Base-by-base conservation (phyloP, 306 rosid species). In the Nissolia schottii region DNA sequence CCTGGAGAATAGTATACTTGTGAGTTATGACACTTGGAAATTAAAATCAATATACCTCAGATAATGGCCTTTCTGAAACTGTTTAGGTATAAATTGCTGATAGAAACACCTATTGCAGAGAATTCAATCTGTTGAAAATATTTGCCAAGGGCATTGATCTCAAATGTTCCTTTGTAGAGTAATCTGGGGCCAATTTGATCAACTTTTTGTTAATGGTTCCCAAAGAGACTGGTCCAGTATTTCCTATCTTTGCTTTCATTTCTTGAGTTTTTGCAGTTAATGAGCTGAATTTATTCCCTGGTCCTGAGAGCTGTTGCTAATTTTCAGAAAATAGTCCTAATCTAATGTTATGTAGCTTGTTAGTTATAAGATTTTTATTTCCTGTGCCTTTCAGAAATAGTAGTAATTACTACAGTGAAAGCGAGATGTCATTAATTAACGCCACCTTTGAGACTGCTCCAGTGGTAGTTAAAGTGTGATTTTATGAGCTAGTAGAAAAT, bases 401-500 rank as follows among this genome's bases (percentile, higher is more conserved):
- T 57, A 53, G n/a, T 28, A 23, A 65, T 22, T 63, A 41, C 19
- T 45, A 9, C 58, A 24, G 45, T 12, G 38, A 59, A 51, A 50
- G 22, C 68, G 43, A 28, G 2, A 6, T 62, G 35, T 40, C 34
- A 71, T 51, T 53, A 28, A 62, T 55, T 12, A 45, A 19, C 3
- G 35, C 68, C 49, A 20, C 61, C 74, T 71, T 67, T 54, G 73
- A 70, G 23, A 4, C 66, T 54, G 27, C 45, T 31, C 55, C 54
- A 31, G 45, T 13, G 60, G 77, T 63, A 62, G 77, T 53, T 61
- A 27, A 51, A 54, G 61, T 62, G 15, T 28, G 41, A 13, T 16
- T 62, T n/a, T n/a, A n/a, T n/a, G n/a, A n/a, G n/a, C n/a, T n/a
- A n/a, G n/a, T n/a, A n/a, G n/a, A n/a, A n/a, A n/a, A n/a, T n/a